phyloP scores from a whole-genome alignment of 2,329 filamentous ascomycete genomes.

The Remersonia thermophila region DNA sequence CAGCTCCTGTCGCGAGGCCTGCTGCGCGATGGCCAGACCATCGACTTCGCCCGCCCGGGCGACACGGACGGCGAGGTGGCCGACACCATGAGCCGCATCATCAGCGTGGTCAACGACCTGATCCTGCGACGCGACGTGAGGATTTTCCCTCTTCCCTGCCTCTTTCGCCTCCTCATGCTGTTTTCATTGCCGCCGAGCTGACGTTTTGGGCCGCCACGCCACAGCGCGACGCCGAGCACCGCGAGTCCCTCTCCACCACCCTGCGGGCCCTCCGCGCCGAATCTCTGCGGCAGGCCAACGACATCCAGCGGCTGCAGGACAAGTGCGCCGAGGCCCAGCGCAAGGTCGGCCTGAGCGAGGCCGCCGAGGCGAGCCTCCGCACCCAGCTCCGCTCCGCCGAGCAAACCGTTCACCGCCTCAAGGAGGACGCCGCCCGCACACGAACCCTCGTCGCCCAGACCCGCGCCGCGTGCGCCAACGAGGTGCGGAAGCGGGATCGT shows the following conservation, averaged over 20 bases:
- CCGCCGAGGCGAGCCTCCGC: constrained; percentile 58
- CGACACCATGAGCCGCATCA: constrained; percentile 70
- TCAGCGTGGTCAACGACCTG: constrained; percentile 87
- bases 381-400: constrained; percentile 64
- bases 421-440: constrained; percentile 70
- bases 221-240: constrained; percentile 79
- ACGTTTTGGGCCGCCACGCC: no score
- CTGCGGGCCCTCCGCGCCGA: constrained; percentile 67
- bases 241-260: constrained; percentile 68
- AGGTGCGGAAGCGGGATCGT: constrained; percentile 79
- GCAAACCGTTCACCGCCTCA: constrained; percentile 58
- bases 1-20: constrained; percentile 55
- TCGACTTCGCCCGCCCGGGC: constrained; percentile 71
- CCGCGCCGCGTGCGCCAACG: constrained; percentile 74
- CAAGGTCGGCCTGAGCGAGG: constrained; percentile 46
- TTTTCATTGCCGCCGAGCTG: no score
- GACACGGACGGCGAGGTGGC: constrained; percentile 39
- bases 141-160: constrained; percentile 14
- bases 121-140: constrained; percentile 79
- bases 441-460: constrained; percentile 74
- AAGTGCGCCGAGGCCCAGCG: constrained; percentile 43
- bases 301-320: constrained; percentile 48
- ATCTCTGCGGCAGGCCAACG: constrained; percentile 57
- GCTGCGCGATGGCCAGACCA: constrained; percentile 53
- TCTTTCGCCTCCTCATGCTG: no score